Base-by-base conservation (phyloP, 208 protist genomes). In the Trypanosomatidae sp. region DNA sequence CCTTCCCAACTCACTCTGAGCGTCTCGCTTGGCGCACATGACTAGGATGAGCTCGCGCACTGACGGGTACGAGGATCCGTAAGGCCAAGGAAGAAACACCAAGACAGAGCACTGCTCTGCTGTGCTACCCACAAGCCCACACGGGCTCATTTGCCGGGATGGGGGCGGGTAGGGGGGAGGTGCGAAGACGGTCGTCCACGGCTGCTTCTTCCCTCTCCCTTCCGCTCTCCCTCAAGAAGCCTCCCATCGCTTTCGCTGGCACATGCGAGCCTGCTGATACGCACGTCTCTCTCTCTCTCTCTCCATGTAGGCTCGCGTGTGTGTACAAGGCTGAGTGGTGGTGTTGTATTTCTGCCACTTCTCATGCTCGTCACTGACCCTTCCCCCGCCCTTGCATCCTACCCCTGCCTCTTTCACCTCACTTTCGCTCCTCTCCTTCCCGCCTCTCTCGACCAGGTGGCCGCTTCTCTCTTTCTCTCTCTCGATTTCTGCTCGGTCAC, bases 161-260 rank as follows among this genome's bases (percentile, higher is more conserved):
- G 0, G 46, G 15, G 9, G 46, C 15, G 46, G 46, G 46, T 0
- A 15, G 25, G 9, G 52, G 28, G 52, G 5, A 25, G 36, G 52
- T 58, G 15, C 19, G 22, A 53, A 53, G 49, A 22, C n/a, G 8
- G 10, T 15, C 17, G 15, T 33, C 53, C 65, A 22, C 30, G 5
- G 30, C 50, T 47, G 12, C 62, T 66, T 52, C 49, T 36, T 25
- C 43, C 30, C 41, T 71, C 62, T 71, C 59, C 33, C 43, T 62
- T 10, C 56, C 33, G 46, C n/a, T 69, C 41, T 47, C 9, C 39
- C 68, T 62, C 28, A 58, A 39, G 62, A 59, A 17, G 17, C 70
- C 9, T 53, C 55, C 47, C 15, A 25, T 22, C 22, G 49, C 0
- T 10, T 22, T 25, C 49, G 0, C 10, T 53, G n/a, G 6, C 49